These are phyloP conservation scores for Choanephora cucurbitarum DNA, from an alignment of 371 early-diverging fungal species.

Conservation along the genomic window DNA sequence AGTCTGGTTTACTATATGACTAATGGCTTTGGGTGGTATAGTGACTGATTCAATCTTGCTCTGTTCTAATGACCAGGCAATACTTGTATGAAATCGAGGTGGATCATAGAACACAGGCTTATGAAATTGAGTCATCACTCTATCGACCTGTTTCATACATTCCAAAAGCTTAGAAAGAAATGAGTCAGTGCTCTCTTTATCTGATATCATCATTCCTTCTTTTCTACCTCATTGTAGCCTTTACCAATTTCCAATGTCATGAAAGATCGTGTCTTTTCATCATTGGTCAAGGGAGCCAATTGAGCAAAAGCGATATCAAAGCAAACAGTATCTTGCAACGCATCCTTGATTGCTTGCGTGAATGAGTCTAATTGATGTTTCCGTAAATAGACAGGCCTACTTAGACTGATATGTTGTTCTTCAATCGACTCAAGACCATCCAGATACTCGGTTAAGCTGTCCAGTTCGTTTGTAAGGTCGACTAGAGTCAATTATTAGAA, in stretches of 20 bases:
- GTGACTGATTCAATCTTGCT: constrained; percentile 1
- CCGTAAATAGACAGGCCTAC: constrained; percentile 36
- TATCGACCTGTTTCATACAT: constrained; percentile 30
- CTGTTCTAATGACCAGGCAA: constrained; percentile 39
- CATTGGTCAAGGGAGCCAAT: constrained; percentile 37
- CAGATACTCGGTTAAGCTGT: neutral
- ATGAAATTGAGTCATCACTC: constrained; percentile 21
- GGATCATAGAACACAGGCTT: constrained; percentile 46
- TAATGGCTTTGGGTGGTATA: constrained; percentile 21
- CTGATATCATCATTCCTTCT: too few relatives aligned
- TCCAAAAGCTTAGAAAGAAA: constrained; percentile 14
- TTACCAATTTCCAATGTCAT: constrained; percentile 44
- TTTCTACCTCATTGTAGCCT: constrained; percentile 51
- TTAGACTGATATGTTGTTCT: constrained; percentile 40
- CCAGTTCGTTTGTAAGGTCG: constrained; percentile 8
- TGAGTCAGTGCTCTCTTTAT: neutral
- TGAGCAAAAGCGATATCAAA: constrained; percentile 45
- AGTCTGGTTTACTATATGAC: constrained; percentile 10
- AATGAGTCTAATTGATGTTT: constrained; percentile 38
- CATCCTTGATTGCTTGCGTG: constrained; percentile 8
- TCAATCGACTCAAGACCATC: constrained; percentile 7
- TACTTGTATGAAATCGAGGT: constrained; percentile 51
- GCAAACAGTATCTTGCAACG: constrained; percentile 3
- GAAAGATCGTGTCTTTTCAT: constrained; percentile 47
- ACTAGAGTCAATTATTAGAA: too few relatives aligned